Evolutionary conservation across 2,329 filamentous ascomycete genomes (phyloP), one percentile per base, ranked within the genome.

Genomic region (Stagonosporopsis tanaceti): DNA sequence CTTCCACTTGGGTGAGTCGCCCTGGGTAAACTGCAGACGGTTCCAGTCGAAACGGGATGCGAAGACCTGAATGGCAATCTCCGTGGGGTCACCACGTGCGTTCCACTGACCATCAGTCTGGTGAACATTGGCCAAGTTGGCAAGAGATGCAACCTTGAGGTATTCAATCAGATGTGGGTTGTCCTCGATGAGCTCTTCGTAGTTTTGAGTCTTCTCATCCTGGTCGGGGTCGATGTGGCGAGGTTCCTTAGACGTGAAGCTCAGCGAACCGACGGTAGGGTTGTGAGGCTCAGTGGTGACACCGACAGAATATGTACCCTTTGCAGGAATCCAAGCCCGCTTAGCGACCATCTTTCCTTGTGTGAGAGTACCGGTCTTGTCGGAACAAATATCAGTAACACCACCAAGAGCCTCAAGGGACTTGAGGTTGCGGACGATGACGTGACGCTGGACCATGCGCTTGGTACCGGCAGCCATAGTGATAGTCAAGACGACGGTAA

Each of bases 51-150:
- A 91, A n/a, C 89, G 84, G 28, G 84, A 85, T 3, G 87, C 87
- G 68, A 91, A 90, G 0, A 92, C 89, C 65, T 91, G 88, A 42
- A 91, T 88, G 2, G 89, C 88, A 59, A 91, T 89, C 66, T 91
- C 89, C 0, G 88, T 91, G 2, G 73, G 73, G 39, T 76, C 74
- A 48, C 74, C 74, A 47, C 65, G 68, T 12, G 73, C 71, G 28
- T 69, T 66, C 73, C 74, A 76, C 14, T 63, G 59, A 17, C 77
- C 74, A 45, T 79, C 74, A 2, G 78, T 75, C 37, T 77, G 76
- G 42, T 76, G 76, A 11, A 87, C 77, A 3, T 78, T 79, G 3
- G 82, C 82, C 30, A 85, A 74, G 64, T 84, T 85, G 44, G 81
- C 81, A 37, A 78, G 66, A 9, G 76, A 75, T 24, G 56, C 69